Base-by-base conservation (phyloP, 768 basidiomycete genomes). In the Gelatoporia subvermispora region DNA sequence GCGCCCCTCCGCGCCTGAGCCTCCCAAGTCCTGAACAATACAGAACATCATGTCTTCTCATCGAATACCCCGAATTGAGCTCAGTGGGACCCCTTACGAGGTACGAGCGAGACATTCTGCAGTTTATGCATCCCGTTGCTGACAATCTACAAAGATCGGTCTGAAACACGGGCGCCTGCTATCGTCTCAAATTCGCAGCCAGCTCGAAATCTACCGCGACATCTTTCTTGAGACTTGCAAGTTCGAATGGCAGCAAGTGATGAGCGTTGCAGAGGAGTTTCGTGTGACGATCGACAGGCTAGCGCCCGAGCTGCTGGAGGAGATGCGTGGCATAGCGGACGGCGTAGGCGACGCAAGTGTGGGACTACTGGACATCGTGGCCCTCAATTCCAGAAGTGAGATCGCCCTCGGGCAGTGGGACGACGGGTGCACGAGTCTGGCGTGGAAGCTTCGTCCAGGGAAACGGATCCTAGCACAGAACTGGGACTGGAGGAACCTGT, bases 341-440 rank as follows among this genome's bases (percentile, higher is more conserved):
- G 66, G 67, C 13, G 60, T 64, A 2, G 24, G 24, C 17, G 41
- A 34, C 8, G 34, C 23, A 3, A 22, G 1, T 21, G 46, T 65
- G 17, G 63, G 60, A 20, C 28, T 65, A 15, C 53, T 65, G 8
- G 68, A 69, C 46, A 65, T 68, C 42, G 47, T 69, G 22, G 68
- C 67, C 4, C 59, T 69, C 20, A 69, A 69, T 49, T 62, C 64
- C n/a, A 54, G 68, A 39, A 67, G 65, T 53, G 68, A 69, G 53
- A 69, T 69, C 41, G 67, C 68, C 13, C 58, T 69, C 4, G 67
- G 68, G 0, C 56, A 62, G 50, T 69, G 61, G 58, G 61, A 65
- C 43, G 68, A 69, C 47, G 68, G 68, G 17, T 69, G 68, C 51
- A 69, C 68, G 22, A 49, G 52, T 23, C 56, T 69, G 17, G 61